These are phyloP conservation scores for Trichophyton equinum DNA, from an alignment of 2,329 filamentous ascomycete genomes.

Conservation along the genomic window DNA sequence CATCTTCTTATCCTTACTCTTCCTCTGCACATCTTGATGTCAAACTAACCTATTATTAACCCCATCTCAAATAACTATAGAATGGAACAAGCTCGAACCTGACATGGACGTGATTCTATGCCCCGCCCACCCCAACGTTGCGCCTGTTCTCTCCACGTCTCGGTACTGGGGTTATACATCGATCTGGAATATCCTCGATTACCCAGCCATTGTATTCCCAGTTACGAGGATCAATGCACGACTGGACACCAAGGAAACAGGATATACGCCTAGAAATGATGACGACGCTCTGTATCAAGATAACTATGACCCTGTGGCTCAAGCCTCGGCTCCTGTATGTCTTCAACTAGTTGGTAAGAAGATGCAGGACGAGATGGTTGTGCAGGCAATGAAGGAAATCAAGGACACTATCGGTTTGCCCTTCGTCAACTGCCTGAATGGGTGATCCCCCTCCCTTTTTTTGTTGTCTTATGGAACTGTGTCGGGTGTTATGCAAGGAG, in stretches of 20 bases:
- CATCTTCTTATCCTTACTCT: constrained; percentile 11
- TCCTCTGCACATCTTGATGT: constrained; percentile 13
- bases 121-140: constrained; percentile 44
- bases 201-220: constrained; percentile 46
- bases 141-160: constrained; percentile 42
- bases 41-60: not conserved
- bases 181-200: constrained; percentile 52
- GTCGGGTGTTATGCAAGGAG: not conserved
- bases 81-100: constrained; percentile 8
- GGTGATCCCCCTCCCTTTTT: not conserved
- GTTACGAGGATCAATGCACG: constrained; percentile 36
- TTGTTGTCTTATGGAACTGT: not conserved
- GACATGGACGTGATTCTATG: constrained; percentile 48
- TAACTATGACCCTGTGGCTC: constrained; percentile 34
- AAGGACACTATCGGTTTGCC: not conserved
- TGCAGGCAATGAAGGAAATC: constrained; percentile 2
- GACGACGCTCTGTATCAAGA: constrained; percentile 42
- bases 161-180: constrained; percentile 54
- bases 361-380: constrained; percentile 44
- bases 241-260: constrained; percentile 27
- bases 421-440: constrained; percentile 1
- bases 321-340: constrained; percentile 38
- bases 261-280: constrained; percentile 38
- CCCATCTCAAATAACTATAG: not conserved
- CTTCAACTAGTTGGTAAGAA: constrained; percentile 42